Evolutionary conservation across 306 rosid genomes (phyloP), one percentile per base, ranked within the genome.

Genomic region (Quercus bicolor): DNA sequence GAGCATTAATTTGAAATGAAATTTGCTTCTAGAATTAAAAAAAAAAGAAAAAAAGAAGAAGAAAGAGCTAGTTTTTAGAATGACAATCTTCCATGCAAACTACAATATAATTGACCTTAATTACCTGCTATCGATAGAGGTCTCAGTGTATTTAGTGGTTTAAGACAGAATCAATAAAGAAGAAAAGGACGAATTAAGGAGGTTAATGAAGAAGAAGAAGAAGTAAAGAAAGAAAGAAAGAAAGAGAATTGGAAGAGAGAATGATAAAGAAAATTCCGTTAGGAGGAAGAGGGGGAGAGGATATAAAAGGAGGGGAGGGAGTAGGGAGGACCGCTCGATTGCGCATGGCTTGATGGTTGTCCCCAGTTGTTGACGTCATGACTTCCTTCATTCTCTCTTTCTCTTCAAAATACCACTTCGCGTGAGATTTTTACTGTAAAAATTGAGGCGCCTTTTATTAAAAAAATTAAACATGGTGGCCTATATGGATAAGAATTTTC

Each of bases 341-440:
- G 98, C 98, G 98, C 98, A 89, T 93, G 98, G 94, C 48, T 88
- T 87, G 54, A 81, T 74, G 79, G 74, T 85, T 89, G 94, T 89
- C 97, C 97, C 93, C 90, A 74, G 77, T 80, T 28, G 77, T 77
- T 89, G 90, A 88, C 84, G 91, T 92, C 93, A 88, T 37, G 68
- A 55, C 90, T 52, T 73, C 65, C 20, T 74, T 56, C n/a, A 40
- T 20, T 21, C 19, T n/a, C 40, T 3, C 53, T 2, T 20, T 23
- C n/a, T 73, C 15, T 14, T 9, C 12, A 26, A 19, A 18, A 29
- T 5, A 52, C 23, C n/a, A 8, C 28, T 51, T 21, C 70, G 20
- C 60, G 37, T 55, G 43, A 53, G 16, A 16, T 51, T 72, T 28
- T 52, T 31, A 7, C 56, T 0, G 45, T 37, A 37, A 9, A 40